Base-by-base conservation (phyloP, 1,284 basidiomycete genomes). In the Cryptococcus sp. region DNA sequence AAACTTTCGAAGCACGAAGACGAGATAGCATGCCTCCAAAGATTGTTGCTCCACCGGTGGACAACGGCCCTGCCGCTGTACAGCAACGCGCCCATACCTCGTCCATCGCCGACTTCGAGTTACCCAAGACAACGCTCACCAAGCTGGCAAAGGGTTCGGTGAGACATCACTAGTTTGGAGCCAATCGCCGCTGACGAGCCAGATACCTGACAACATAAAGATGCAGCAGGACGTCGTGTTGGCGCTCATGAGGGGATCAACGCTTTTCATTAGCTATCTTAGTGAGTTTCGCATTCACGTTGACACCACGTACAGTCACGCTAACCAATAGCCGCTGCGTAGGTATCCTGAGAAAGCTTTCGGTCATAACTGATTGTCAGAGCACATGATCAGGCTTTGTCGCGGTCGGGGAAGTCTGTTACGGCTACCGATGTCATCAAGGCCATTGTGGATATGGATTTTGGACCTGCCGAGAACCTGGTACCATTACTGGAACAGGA, bases 241-340 rank as follows among this genome's bases (percentile, higher is more conserved):
- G 1, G 87, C 89, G 10, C 78, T 93, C 4, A 79, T 88, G 19
- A 90, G 91, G 66, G 84, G 86, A 21, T 89, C 90, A 2, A 91
- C 89, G 0, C 85, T 93, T 22, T 94, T 93, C 70, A 91, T 96
- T 62, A 91, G 87, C 72, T 92, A 91, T 63, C 77, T 94, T 3
- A 84, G 89, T 90, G 2, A 10, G 18, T 19, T 18, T 21, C 28
- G 14, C 23, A 4, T 21, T 21, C 32, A 16, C 16, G 16, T 16
- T 16, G 32, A 34, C 32, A 34, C 16, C 32, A 34, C 9, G 10
- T 34, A 16, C 32, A 37, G n/a, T 37, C n/a, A 7, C 22, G 39
- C 50, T 59, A 46, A 52, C 19, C 46, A 13, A 24, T 56, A 85
- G 85, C 84, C 70, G 83, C 85, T 50, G 86, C 84, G 85, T 85